Conservation (phyloP, 768 basidiomycete species). For the Tulasnella sp. region DNA sequence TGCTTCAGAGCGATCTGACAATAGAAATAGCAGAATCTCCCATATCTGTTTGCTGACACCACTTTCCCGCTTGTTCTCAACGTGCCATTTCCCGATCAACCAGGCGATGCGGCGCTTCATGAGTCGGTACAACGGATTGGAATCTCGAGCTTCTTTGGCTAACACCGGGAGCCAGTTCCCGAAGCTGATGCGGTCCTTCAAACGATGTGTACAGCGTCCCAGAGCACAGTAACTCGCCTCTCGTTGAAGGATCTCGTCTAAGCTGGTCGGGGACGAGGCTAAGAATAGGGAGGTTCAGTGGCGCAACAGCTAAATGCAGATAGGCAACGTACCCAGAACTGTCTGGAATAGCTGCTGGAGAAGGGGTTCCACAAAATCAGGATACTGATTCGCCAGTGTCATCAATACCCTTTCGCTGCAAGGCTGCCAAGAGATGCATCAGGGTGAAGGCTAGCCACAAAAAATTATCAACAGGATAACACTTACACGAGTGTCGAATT, state of each 20-base stretch:
- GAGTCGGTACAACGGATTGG: conserved; percentile 67
- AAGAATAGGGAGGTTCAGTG: background rate
- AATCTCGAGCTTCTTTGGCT: conserved; percentile 49
- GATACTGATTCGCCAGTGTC: conserved; percentile 60
- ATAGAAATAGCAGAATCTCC: conserved; percentile 67
- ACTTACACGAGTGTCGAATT: conserved; percentile 78
- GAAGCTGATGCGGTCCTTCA: conserved; percentile 57
- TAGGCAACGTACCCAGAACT: conserved; percentile 41
- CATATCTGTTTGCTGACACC: conserved; percentile 56
- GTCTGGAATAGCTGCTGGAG: conserved; percentile 48
- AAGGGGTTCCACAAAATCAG: conserved; percentile 54
- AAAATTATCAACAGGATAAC: background rate
- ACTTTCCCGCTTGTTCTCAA: conserved; percentile 45
- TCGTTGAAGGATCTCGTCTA: conserved; percentile 57
- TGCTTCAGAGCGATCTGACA: conserved; percentile 55
- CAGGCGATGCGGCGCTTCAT: conserved; percentile 93
- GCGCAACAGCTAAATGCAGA: background rate
- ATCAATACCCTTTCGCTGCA: conserved; percentile 90
- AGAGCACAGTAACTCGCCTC: conserved; percentile 84
- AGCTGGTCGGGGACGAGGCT: conserved; percentile 32
- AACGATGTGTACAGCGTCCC: conserved; percentile 61
- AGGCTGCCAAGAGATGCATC: conserved; percentile 39
- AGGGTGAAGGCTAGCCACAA: background rate
- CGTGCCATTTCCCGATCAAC: conserved; percentile 84
- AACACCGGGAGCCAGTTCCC: conserved; percentile 47